Evolutionary conservation across 805 yeast species (phyloP).

Genomic region (Yamadazyma endophytica): DNA sequence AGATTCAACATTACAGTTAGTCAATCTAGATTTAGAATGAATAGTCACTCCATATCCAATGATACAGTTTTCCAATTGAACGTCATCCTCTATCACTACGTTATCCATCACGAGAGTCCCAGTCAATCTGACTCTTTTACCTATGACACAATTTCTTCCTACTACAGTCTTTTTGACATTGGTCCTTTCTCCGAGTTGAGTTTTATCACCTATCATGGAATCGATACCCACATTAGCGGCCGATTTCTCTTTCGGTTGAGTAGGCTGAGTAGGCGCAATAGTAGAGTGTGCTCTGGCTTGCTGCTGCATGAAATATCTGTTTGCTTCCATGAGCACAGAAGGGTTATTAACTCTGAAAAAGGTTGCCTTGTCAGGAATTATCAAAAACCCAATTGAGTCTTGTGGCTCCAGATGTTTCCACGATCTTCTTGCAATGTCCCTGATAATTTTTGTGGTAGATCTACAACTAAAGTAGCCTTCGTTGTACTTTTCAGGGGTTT

Average conservation of each 20-base stretch:
- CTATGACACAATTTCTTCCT: slow-evolving; percentile 71
- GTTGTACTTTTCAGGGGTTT: slow-evolving; percentile 26
- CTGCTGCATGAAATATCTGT: slow-evolving; percentile 66
- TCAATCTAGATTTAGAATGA: slow-evolving; percentile 59
- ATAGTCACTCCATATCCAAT: slow-evolving; percentile 69
- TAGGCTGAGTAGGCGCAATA: background rate
- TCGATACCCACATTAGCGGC: slow-evolving; percentile 85
- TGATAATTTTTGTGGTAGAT: slow-evolving; percentile 62
- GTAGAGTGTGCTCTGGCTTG: slow-evolving; percentile 44
- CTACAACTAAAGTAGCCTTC: slow-evolving; percentile 40
- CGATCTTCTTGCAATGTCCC: slow-evolving; percentile 86
- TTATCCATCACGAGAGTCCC: slow-evolving; percentile 78
- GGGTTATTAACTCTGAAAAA: slow-evolving; percentile 78
- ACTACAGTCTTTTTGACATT: slow-evolving; percentile 83
- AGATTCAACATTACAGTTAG: slow-evolving; percentile 84
- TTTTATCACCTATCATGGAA: slow-evolving; percentile 66
- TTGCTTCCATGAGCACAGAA: slow-evolving; percentile 85
- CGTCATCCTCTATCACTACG: slow-evolving; percentile 75
- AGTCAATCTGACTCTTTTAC: slow-evolving; percentile 80
- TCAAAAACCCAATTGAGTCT: slow-evolving; percentile 65
- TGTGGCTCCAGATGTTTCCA: slow-evolving; percentile 70
- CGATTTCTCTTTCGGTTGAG: slow-evolving; percentile 39
- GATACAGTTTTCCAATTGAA: slow-evolving; percentile 78
- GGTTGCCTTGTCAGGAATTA: slow-evolving; percentile 63
- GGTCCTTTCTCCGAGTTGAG: slow-evolving; percentile 75